These are phyloP conservation scores for Venturia nashicola DNA, from an alignment of 2,329 filamentous ascomycete genomes.

Conservation along the genomic window DNA sequence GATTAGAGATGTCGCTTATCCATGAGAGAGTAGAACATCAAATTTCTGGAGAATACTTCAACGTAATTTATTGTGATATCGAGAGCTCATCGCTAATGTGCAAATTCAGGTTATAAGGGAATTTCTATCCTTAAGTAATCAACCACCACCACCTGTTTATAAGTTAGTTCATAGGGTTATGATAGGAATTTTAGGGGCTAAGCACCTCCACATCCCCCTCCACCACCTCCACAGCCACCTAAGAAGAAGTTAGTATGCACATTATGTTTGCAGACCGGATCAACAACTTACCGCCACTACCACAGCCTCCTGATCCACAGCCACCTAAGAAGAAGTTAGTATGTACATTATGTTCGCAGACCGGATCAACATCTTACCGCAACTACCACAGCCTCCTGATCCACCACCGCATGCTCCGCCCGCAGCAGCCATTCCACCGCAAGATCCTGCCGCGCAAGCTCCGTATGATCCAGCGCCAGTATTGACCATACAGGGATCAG, in stretches of 20 bases:
- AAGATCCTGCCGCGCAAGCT: constrained; percentile 38
- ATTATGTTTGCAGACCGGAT: constrained; percentile 8
- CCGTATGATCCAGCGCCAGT: constrained; percentile 27
- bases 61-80: too few relatives aligned
- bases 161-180: not conserved
- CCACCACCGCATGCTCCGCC: constrained; percentile 18
- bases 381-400: constrained; percentile 24
- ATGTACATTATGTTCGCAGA: constrained; percentile 10
- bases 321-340: not conserved
- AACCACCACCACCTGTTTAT: not conserved
- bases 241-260: not conserved
- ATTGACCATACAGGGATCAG: constrained; percentile 34
- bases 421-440: constrained; percentile 26
- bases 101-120: not conserved
- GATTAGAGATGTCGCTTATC: too few relatives aligned
- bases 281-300: constrained; percentile 19
- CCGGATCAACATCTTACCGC: constrained; percentile 13
- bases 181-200: not conserved
- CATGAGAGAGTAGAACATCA: too few relatives aligned
- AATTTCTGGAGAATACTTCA: too few relatives aligned
- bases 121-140: not conserved
- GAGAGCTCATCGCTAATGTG: not conserved
- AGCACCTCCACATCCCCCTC: constrained; percentile 1
- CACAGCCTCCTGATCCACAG: constrained; percentile 19
- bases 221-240: constrained; percentile 1